Evolutionary conservation across 2,329 filamentous ascomycete genomes (phyloP).

Genomic region (Calonectria hongkongensis): DNA sequence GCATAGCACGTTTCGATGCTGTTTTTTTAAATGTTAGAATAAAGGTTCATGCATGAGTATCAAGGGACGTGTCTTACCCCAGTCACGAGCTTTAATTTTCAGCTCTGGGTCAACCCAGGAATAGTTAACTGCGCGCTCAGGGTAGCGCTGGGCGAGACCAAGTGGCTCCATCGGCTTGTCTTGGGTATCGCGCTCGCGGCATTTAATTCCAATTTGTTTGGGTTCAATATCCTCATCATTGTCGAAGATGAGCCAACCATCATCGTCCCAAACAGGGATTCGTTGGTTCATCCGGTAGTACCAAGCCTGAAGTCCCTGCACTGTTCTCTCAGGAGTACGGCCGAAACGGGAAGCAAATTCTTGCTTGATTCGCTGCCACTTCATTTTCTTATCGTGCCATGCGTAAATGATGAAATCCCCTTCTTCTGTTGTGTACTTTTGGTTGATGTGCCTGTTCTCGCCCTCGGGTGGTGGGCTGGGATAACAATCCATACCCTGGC

Average conservation of each 20-base stretch:
- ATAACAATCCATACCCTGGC: conserved; percentile 54
- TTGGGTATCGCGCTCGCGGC: conserved; percentile 61
- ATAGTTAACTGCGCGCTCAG: conserved; percentile 68
- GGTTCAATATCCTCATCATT: conserved; percentile 63
- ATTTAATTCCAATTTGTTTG: conserved; percentile 62
- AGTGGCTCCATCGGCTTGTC: conserved; percentile 61
- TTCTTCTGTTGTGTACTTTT: conserved; percentile 66
- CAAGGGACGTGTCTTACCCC: conserved; percentile 61
- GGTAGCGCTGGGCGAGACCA: conserved; percentile 65
- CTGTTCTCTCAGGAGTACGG: conserved; percentile 60
- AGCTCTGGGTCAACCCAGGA: conserved; percentile 65
- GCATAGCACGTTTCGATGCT: conserved; percentile 60
- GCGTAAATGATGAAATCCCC: conserved; percentile 67
- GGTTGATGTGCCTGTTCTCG: conserved; percentile 64
- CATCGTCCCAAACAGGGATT: conserved; percentile 63
- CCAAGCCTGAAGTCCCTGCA: conserved; percentile 65
- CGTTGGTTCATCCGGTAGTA: conserved; percentile 66
- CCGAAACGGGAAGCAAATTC: conserved; percentile 63
- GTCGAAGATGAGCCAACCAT: conserved; percentile 64
- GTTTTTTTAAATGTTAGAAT: conserved; percentile 45
- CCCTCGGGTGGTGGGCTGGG: conserved; percentile 61
- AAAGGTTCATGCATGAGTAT: not conserved
- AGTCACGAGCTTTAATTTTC: conserved; percentile 61
- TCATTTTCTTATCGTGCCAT: conserved; percentile 66
- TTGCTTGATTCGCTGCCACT: conserved; percentile 64